Evolutionary conservation across 1,284 basidiomycete species (phyloP).

Genomic region (Apiotrichum porosum): DNA sequence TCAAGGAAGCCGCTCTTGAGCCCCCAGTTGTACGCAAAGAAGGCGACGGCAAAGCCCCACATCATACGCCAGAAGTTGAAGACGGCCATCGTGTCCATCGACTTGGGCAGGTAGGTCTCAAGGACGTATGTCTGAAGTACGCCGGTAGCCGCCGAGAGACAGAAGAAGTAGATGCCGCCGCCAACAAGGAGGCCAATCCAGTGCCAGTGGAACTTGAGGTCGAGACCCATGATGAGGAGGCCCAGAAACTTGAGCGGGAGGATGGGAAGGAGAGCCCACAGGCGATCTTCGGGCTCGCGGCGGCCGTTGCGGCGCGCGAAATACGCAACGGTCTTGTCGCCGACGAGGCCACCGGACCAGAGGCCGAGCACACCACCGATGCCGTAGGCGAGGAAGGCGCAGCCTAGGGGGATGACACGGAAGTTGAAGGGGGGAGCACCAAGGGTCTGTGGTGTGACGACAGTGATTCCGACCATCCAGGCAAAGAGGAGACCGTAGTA

Average conservation of each 20-base stretch:
- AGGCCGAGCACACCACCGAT: constrained; percentile 42
- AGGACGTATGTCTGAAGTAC: constrained; percentile 38
- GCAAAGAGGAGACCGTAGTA: constrained; percentile 44
- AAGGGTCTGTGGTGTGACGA: constrained; percentile 38
- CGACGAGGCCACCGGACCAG: constrained; percentile 40
- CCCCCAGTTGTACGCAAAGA: constrained; percentile 41
- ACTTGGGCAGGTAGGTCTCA: constrained; percentile 37
- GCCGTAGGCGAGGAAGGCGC: constrained; percentile 37
- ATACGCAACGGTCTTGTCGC: constrained; percentile 35
- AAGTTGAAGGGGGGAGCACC: constrained; percentile 39
- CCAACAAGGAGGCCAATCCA: constrained; percentile 44
- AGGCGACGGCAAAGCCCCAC: constrained; percentile 43
- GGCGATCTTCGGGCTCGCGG: constrained; percentile 44
- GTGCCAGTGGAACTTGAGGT: constrained; percentile 39
- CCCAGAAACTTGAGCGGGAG: constrained; percentile 31
- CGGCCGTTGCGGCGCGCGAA: constrained; percentile 27
- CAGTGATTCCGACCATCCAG: constrained; percentile 38
- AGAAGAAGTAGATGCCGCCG: constrained; percentile 38
- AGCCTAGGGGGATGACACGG: constrained; percentile 31
- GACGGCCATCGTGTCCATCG: constrained; percentile 40
- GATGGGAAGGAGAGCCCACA: constrained; percentile 30
- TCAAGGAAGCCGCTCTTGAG: constrained; percentile 23
- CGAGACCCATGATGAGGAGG: constrained; percentile 31
- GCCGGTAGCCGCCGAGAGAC: constrained; percentile 28
- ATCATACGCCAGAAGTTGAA: constrained; percentile 47